These are phyloP conservation scores for Clavaria fumosa DNA, from an alignment of 768 basidiomycete species.

Conservation along the genomic window DNA sequence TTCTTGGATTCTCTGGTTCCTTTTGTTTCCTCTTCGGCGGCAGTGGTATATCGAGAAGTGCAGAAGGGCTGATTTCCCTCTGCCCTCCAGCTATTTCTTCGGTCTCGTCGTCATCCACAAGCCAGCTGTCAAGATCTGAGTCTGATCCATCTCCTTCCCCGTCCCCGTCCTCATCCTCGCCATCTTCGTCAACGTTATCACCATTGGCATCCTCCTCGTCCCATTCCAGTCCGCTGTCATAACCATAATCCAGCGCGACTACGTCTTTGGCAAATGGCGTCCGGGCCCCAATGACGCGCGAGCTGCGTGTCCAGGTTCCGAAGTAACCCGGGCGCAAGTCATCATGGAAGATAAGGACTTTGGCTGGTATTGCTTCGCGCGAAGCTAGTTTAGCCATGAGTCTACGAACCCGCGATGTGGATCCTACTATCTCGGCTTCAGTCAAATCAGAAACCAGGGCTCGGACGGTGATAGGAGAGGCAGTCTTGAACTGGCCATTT, in stretches of 20 bases:
- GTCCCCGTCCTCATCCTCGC: slow-evolving; percentile 44
- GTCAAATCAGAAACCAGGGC: slow-evolving; percentile 46
- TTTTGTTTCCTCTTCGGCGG: slow-evolving; percentile 57
- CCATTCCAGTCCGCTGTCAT: slow-evolving; percentile 96
- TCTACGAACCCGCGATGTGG: slow-evolving; percentile 51
- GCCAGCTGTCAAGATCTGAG: slow-evolving; percentile 67
- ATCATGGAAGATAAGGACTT: slow-evolving; percentile 69
- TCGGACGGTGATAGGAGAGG: slow-evolving; percentile 23
- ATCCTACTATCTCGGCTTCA: slow-evolving; percentile 66
- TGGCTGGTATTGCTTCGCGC: slow-evolving; percentile 49
- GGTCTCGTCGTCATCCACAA: slow-evolving; percentile 65
- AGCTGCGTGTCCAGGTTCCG: slow-evolving; percentile 86
- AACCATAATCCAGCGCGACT: slow-evolving; percentile 69
- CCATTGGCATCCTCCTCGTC: slow-evolving; percentile 74
- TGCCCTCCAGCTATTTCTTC: slow-evolving; percentile 54
- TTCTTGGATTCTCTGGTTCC: slow-evolving; percentile 36
- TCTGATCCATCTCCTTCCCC: slow-evolving; percentile 42
- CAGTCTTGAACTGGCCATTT: slow-evolving; percentile 19
- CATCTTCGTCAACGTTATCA: slow-evolving; percentile 61
- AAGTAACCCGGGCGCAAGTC: slow-evolving; percentile 86
- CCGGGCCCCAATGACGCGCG: slow-evolving; percentile 64
- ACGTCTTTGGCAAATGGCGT: slow-evolving; percentile 71
- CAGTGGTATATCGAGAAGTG: slow-evolving; percentile 21
- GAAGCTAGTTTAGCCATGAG: slow-evolving; percentile 47
- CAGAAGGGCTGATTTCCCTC: slow-evolving; percentile 24